Conservation (phyloP, 176 grass and related monocot genomes). For the Ananas comosus region DNA sequence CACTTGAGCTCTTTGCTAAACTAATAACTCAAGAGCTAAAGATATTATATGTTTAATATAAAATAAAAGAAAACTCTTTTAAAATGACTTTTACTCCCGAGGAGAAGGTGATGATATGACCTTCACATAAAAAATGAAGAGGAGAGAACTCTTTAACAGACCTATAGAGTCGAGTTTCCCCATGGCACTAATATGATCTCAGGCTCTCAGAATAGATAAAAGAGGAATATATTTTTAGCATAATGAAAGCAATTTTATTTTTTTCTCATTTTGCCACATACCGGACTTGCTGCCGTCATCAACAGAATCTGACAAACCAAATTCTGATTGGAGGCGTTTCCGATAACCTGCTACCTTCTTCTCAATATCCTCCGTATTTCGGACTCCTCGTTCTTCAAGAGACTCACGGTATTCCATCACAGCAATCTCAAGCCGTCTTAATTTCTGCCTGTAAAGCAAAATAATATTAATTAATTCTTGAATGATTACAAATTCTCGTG, state of each 20-base stretch:
- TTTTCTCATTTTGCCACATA: conserved; percentile 27
- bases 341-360: conserved; percentile 69
- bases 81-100: neutral
- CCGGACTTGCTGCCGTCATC: conserved; percentile 63
- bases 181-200: neutral
- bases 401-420: conserved; percentile 89
- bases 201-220: neutral
- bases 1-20: no score
- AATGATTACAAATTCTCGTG: neutral
- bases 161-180: neutral
- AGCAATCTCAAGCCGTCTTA: conserved; percentile 80
- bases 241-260: conserved; percentile 2
- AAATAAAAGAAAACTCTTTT: neutral
- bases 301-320: conserved; percentile 59
- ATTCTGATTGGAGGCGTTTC: conserved; percentile 68
- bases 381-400: conserved; percentile 77
- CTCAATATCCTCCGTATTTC: conserved; percentile 76
- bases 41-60: neutral
- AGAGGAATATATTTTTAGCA: neutral
- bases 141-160: no score
- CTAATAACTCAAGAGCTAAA: neutral
- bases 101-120: neutral
- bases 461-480: neutral
- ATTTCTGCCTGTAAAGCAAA: conserved; percentile 57
- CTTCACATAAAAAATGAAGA: neutral